A percentile compares a stretch with the other conserved stretches of the same genome.
phyloP scores from a whole-genome alignment of 176 grass and related monocot genomes.

The Eremochloa ophiuroides region DNA sequence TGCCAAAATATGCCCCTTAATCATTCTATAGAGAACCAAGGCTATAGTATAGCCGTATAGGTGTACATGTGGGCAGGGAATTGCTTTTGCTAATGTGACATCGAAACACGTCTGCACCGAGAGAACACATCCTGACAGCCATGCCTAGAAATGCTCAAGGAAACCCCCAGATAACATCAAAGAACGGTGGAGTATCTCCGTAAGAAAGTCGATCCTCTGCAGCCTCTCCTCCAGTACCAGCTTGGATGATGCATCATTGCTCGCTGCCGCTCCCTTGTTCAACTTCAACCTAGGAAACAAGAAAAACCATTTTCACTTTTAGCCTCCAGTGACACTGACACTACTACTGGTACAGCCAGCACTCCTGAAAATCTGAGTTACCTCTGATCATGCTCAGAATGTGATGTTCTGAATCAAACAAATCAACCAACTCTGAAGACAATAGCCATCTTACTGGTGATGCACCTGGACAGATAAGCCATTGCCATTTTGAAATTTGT shows the following conservation, averaged over 20 bases:
- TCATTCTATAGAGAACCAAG: background rate
- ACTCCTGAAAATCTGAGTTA: constrained; percentile 6
- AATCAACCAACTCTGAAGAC: too few species aligned
- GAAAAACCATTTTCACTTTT: background rate
- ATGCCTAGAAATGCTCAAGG: background rate
- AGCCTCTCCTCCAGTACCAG: constrained; percentile 61
- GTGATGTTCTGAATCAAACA: too few species aligned
- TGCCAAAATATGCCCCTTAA: background rate
- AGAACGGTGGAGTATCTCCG: constrained; percentile 67
- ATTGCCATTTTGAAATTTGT: background rate
- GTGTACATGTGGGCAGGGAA: background rate
- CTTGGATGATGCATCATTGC: constrained; percentile 19
- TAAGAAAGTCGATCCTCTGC: constrained; percentile 66
- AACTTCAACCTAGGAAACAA: constrained; percentile 29
- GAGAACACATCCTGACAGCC: background rate
- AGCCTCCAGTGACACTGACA: background rate
- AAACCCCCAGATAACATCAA: constrained; percentile 28
- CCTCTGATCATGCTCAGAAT: constrained; percentile 53
- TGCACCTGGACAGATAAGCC: constrained; percentile 1
- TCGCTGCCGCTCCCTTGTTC: background rate
- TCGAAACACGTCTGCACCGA: background rate
- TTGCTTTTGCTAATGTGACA: background rate
- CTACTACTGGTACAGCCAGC: background rate
- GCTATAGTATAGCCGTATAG: background rate
- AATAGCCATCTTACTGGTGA: too few species aligned